A percentile compares a stretch with the other conserved stretches of the same genome.
These are phyloP conservation scores for Chionographis japonica DNA, from an alignment of 106 monocot genomes.

Conservation along the genomic window DNA sequence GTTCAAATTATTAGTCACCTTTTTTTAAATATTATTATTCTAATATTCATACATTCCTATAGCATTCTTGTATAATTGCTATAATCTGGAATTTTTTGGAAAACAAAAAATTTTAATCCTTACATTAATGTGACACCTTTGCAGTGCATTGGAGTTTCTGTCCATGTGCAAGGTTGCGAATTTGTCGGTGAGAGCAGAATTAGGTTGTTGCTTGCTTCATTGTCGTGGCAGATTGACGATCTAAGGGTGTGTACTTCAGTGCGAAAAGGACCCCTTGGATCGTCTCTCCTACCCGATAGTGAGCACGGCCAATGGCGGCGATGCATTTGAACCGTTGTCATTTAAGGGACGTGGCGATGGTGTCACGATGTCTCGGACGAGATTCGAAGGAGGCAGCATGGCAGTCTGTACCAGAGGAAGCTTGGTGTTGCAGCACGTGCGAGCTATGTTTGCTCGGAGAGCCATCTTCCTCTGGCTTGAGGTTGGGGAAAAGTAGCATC, in stretches of 20 bases:
- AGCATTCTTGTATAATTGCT: too few species aligned
- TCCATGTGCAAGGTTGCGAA: slow-evolving; percentile 93
- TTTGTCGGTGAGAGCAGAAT: slow-evolving; percentile 80
- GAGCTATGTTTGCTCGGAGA: slow-evolving; percentile 76
- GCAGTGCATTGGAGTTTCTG: slow-evolving; percentile 86
- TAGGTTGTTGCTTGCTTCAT: slow-evolving; percentile 94
- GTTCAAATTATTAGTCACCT: too few species aligned
- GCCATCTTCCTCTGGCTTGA: slow-evolving; percentile 95
- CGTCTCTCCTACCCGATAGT: slow-evolving; percentile 88
- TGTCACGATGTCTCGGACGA: slow-evolving; percentile 68
- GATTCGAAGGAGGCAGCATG: slow-evolving; percentile 95
- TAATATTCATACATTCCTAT: too few species aligned
- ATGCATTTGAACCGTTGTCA: slow-evolving; percentile 6
- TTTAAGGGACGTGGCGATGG: slow-evolving; percentile 29
- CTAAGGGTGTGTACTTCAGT: slow-evolving; percentile 85
- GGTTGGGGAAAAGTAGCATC: slow-evolving; percentile 34
- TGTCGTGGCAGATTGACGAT: slow-evolving; percentile 73
- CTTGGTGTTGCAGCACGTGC: slow-evolving; percentile 69
- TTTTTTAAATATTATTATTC: too few species aligned
- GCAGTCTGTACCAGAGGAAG: slow-evolving; percentile 74
- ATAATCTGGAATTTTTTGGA: too few species aligned
- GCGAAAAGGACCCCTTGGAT: slow-evolving; percentile 89
- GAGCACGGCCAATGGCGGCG: slow-evolving; percentile 58
- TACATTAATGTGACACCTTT: background rate
- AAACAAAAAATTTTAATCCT: too few species aligned